phyloP scores from a whole-genome alignment of 192 early-diverging fungal genomes.

The Coemansia sp. region DNA sequence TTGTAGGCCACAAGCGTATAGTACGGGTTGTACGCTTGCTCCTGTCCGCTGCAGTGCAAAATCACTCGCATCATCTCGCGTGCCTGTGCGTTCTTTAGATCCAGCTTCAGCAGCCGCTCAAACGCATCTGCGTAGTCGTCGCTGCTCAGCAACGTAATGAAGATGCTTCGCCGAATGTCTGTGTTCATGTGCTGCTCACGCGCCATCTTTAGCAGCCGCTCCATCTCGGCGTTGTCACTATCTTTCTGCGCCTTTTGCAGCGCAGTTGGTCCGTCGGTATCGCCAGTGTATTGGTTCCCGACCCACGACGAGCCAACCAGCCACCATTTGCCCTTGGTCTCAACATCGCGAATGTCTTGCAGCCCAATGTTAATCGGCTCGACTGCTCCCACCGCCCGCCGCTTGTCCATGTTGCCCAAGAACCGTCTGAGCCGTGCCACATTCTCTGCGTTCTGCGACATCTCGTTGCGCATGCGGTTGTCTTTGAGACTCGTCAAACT shows the following conservation, averaged over 20 bases:
- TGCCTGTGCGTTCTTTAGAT: conserved; percentile 87
- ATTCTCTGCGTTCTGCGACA: conserved; percentile 62
- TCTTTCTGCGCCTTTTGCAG: not conserved
- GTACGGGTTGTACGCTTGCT: conserved; percentile 90
- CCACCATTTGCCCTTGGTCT: conserved; percentile 97
- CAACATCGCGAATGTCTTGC: conserved; percentile 78
- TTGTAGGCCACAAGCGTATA: conserved; percentile 83
- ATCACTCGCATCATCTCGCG: conserved; percentile 94
- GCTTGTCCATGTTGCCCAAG: conserved; percentile 63
- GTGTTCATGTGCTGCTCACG: conserved; percentile 95
- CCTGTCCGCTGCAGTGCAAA: conserved; percentile 85
- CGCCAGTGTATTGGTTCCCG: conserved; percentile 52
- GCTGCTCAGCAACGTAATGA: conserved; percentile 87
- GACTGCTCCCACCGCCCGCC: conserved; percentile 37
- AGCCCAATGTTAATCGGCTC: conserved; percentile 85
- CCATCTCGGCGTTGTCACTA: conserved; percentile 35
- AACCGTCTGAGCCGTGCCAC: conserved; percentile 77
- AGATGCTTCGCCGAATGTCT: conserved; percentile 87
- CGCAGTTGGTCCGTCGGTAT: not conserved
- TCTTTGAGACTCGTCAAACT: conserved; percentile 91
- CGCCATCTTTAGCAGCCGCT: conserved; percentile 76
- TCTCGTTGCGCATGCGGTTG: conserved; percentile 75
- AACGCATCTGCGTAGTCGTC: conserved; percentile 96
- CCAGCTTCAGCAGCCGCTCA: conserved; percentile 79
- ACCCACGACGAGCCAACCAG: conserved; percentile 93